These are phyloP conservation scores for Arthrobotrys musiformis DNA, from an alignment of 2,329 filamentous ascomycete species.

Conservation along the genomic window DNA sequence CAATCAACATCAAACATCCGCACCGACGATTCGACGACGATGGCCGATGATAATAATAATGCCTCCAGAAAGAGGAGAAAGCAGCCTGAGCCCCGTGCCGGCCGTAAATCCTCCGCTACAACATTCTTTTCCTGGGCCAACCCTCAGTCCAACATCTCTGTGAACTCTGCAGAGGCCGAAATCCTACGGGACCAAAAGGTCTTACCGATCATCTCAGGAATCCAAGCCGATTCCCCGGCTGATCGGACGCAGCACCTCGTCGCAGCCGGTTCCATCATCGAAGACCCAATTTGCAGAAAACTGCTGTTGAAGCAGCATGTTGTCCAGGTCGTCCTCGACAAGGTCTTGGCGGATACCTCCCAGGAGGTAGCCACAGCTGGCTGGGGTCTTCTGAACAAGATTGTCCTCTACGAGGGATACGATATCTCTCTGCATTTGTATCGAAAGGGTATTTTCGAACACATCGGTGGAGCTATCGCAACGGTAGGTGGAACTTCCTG, in stretches of 20 bases:
- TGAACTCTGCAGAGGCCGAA: constrained; percentile 43
- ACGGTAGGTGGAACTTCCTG: constrained; percentile 64
- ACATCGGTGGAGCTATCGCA: constrained; percentile 65
- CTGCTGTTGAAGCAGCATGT: constrained; percentile 74
- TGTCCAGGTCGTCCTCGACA: constrained; percentile 72
- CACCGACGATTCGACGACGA: too few relatives aligned
- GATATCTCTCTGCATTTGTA: constrained; percentile 76
- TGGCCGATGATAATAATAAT: constrained; percentile 21
- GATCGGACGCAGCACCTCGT: constrained; percentile 71
- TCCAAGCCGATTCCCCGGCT: constrained; percentile 71
- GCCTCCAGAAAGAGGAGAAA: constrained; percentile 34
- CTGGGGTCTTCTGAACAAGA: constrained; percentile 74
- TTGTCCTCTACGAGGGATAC: constrained; percentile 73
- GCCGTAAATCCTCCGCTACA: constrained; percentile 33
- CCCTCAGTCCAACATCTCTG: background rate
- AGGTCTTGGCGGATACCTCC: constrained; percentile 73
- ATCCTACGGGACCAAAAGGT: constrained; percentile 71
- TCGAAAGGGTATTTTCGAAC: constrained; percentile 70
- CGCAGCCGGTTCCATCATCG: constrained; percentile 70
- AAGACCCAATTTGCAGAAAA: constrained; percentile 72
- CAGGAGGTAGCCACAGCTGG: constrained; percentile 73
- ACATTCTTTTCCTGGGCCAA: constrained; percentile 32
- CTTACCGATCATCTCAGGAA: constrained; percentile 71
- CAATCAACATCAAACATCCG: background rate
- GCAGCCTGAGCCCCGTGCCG: constrained; percentile 34